Conservation (phyloP, 108 stramenopile genomes). For the Phaeodactylum tricornutum region DNA sequence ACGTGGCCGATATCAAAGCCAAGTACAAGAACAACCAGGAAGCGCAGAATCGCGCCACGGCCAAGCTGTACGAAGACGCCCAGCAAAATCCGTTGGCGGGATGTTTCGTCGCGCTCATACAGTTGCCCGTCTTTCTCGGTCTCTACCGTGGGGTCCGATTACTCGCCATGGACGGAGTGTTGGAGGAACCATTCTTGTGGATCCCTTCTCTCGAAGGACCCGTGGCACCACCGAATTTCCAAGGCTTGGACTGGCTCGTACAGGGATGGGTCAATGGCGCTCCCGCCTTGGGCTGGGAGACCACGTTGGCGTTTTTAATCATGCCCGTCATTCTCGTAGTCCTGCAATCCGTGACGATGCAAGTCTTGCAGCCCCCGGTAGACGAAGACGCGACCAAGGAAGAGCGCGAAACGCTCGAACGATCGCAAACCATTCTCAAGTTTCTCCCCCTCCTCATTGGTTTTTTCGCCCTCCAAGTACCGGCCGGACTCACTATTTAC, state of each 20-base stretch:
- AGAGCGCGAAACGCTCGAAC: slow-evolving; percentile 54
- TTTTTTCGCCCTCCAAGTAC: slow-evolving; percentile 90
- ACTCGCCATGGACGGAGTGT: slow-evolving; percentile 71
- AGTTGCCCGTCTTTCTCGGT: slow-evolving; percentile 90
- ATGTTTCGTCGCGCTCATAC: slow-evolving; percentile 78
- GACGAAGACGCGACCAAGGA: slow-evolving; percentile 56
- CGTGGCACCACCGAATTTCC: slow-evolving; percentile 62
- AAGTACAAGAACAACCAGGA: slow-evolving; percentile 84
- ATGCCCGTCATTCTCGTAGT: slow-evolving; percentile 88
- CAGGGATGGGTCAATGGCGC: slow-evolving; percentile 45
- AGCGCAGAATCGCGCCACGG: slow-evolving; percentile 78
- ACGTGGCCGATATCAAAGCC: slow-evolving; percentile 82
- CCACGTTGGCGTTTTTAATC: slow-evolving; percentile 78
- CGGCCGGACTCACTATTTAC: slow-evolving; percentile 93
- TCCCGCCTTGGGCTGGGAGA: slow-evolving; percentile 87
- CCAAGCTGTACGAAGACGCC: slow-evolving; percentile 86
- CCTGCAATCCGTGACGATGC: slow-evolving; percentile 80
- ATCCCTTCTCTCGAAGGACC: slow-evolving; percentile 92
- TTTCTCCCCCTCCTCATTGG: slow-evolving; percentile 92
- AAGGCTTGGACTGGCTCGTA: slow-evolving; percentile 79
- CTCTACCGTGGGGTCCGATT: slow-evolving; percentile 84
- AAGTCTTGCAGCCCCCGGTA: slow-evolving; percentile 60
- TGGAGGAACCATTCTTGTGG: slow-evolving; percentile 91
- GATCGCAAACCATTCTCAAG: slow-evolving; percentile 66
- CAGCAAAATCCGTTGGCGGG: slow-evolving; percentile 92